Base-by-base conservation (phyloP, 2,329 filamentous ascomycete genomes). In the Alternaria atra region DNA sequence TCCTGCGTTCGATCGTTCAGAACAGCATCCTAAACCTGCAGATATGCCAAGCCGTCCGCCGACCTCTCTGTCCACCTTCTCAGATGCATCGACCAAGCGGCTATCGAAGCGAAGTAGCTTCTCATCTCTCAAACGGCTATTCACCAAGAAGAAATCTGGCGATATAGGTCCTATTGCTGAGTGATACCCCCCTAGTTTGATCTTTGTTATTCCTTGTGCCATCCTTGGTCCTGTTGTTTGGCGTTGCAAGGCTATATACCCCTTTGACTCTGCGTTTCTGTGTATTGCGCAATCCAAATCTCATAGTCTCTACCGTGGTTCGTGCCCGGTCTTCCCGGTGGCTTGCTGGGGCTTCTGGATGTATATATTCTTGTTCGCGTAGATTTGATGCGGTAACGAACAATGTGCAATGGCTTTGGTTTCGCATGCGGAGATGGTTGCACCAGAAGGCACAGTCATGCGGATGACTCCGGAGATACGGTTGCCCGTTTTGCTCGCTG, bases 181-280 rank as follows among this genome's bases (percentile, higher is more conserved):
- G 64, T 78, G 67, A 71, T 54, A 20, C 43, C 52, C 27, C 10
- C 52, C 23, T 39, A 42, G 5, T 23, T 52, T 53, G 12, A 56
- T 65, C 53, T 58, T 47, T 51, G 34, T 56, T 39, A 32, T 52
- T 46, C 61, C 42, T 51, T 66, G 54, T 65, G 64, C 67, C 62
- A 50, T 64, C 65, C 68, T 58, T 68, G 56, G 54, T 53, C 61
- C 62, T 59, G 48, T 59, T 65, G 60, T 68, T 62, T 67, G 56
- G 66, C 71, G 61, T 73, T 63, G 69, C 69, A 63, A 70, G 64
- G 64, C 70, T 70, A 72, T 76, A 76, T 76, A 76, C 73, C 73
- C 68, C 68, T 65, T 69, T 62, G 62, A 58, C 59, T 63, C 47
- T 61, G 58, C 60, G 53, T 60, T 55, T 34, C 51, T 34, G 39